Evolutionary conservation across 108 stramenopile genomes (phyloP).

Genomic region (Fistulifera pelliculosa): DNA sequence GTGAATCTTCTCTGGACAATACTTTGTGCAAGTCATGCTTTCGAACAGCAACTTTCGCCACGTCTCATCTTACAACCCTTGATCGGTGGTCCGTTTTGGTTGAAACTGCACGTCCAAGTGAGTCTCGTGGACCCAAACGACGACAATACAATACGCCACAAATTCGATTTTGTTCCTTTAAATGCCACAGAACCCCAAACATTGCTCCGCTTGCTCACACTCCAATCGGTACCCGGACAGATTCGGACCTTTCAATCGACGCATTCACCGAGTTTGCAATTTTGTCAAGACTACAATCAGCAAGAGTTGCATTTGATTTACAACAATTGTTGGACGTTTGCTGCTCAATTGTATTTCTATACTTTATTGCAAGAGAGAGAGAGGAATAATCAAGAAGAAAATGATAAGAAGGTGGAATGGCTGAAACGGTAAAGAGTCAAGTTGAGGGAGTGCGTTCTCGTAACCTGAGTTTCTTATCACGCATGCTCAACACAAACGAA

Average conservation of each 20-base stretch:
- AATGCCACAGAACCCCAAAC: constrained; percentile 13
- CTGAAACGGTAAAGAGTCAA: no score
- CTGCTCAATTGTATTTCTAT: constrained; percentile 8
- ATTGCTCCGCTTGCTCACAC: constrained; percentile 8
- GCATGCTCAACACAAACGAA: no score
- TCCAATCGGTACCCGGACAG: constrained; percentile 24
- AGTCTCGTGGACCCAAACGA: background rate
- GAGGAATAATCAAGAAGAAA: background rate
- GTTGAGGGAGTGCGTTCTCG: no score
- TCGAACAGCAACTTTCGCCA: no score
- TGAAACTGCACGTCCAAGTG: constrained; percentile 26
- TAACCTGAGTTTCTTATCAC: no score
- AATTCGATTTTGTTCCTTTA: constrained; percentile 23
- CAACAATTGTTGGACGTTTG: constrained; percentile 33
- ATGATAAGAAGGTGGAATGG: no score
- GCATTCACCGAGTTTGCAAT: constrained; percentile 6
- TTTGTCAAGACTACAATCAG: constrained; percentile 12
- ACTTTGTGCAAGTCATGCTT: no score
- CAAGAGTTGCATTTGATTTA: constrained; percentile 18
- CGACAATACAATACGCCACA: background rate
- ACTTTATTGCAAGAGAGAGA: no score
- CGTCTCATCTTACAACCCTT: constrained; percentile 4
- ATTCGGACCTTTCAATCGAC: constrained; percentile 1
- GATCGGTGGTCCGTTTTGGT: constrained; percentile 27
- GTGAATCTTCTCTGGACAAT: no score